phyloP scores from a whole-genome alignment of 345 rosid genomes.

The Gossypium rotundifolium region DNA sequence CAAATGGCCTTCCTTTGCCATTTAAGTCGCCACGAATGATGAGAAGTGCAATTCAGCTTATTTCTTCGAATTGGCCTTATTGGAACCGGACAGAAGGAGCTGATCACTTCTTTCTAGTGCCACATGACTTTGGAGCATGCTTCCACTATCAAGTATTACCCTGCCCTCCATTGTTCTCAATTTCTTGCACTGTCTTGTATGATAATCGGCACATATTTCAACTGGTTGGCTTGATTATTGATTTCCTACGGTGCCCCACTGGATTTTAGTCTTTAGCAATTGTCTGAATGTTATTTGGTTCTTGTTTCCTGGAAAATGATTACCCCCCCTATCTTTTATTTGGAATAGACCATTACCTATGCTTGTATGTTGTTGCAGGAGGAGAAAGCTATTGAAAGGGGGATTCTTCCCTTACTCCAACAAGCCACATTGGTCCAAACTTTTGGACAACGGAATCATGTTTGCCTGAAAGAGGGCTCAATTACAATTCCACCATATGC shows the following conservation, averaged over 20 bases:
- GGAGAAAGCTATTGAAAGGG: slow-evolving; percentile 96
- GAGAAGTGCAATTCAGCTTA: slow-evolving; percentile 96
- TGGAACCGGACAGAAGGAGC: slow-evolving; percentile 98
- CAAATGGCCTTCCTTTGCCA: slow-evolving; percentile 92
- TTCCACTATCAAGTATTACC: slow-evolving; percentile 75
- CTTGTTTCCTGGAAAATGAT: neutral
- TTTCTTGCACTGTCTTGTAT: neutral
- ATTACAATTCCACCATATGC: slow-evolving; percentile 98
- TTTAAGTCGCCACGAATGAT: slow-evolving; percentile 94
- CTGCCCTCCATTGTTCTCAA: neutral
- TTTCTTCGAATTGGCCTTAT: slow-evolving; percentile 91
- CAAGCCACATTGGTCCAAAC: slow-evolving; percentile 98
- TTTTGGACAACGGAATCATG: slow-evolving; percentile 94
- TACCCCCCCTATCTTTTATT: neutral
- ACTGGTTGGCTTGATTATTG: slow-evolving; percentile 4
- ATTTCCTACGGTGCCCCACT: neutral
- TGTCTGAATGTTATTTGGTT: slow-evolving; percentile 1
- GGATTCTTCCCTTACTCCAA: slow-evolving; percentile 77
- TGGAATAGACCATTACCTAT: neutral
- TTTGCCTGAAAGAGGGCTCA: slow-evolving; percentile 91
- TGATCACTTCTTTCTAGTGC: slow-evolving; percentile 90
- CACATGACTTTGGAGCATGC: slow-evolving; percentile 98
- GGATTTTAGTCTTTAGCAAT: neutral
- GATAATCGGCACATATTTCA: neutral
- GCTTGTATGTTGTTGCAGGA: slow-evolving; percentile 41